Evolutionary conservation across 1,284 basidiomycete genomes (phyloP).

Genomic region (Apiotrichum montevideense): DNA sequence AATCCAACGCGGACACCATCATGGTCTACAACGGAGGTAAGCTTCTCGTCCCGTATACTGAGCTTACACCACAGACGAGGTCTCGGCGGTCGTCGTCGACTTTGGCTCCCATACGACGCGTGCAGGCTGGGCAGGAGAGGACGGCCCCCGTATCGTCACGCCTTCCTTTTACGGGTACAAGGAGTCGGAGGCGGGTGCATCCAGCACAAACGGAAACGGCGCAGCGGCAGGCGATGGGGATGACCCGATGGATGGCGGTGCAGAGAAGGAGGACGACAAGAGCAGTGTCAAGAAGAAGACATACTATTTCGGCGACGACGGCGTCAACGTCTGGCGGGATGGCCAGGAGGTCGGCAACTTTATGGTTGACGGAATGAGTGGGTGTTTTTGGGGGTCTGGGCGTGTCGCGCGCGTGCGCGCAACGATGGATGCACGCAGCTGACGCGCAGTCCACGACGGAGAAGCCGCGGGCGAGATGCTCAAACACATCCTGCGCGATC

Average conservation of each 20-base stretch:
- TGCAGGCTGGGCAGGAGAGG: slow-evolving; percentile 95
- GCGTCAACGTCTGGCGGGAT: slow-evolving; percentile 85
- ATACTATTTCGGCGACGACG: slow-evolving; percentile 81
- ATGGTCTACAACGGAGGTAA: slow-evolving; percentile 47
- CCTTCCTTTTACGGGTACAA: slow-evolving; percentile 83
- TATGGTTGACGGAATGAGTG: slow-evolving; percentile 77
- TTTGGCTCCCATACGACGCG: slow-evolving; percentile 84
- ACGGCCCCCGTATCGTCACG: slow-evolving; percentile 85
- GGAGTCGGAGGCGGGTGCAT: slow-evolving; percentile 39
- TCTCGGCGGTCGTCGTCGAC: slow-evolving; percentile 91
- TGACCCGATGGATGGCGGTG: slow-evolving; percentile 22
- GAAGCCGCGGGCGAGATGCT: slow-evolving; percentile 67
- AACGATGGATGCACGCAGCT: not conserved
- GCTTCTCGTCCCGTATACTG: not conserved
- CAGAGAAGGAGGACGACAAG: slow-evolving; percentile 27
- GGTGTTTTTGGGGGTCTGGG: too few species aligned
- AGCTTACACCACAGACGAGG: slow-evolving; percentile 46
- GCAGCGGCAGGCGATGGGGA: slow-evolving; percentile 13
- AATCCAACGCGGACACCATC: not conserved
- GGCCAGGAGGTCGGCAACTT: slow-evolving; percentile 82
- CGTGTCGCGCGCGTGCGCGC: slow-evolving; percentile 39
- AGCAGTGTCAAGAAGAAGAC: slow-evolving; percentile 52
- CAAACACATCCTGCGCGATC: slow-evolving; percentile 65
- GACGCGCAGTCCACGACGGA: slow-evolving; percentile 65
- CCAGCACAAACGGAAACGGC: slow-evolving; percentile 5